Conservation (phyloP, 2,329 filamentous ascomycete species). For the Kalmusia sp. region DNA sequence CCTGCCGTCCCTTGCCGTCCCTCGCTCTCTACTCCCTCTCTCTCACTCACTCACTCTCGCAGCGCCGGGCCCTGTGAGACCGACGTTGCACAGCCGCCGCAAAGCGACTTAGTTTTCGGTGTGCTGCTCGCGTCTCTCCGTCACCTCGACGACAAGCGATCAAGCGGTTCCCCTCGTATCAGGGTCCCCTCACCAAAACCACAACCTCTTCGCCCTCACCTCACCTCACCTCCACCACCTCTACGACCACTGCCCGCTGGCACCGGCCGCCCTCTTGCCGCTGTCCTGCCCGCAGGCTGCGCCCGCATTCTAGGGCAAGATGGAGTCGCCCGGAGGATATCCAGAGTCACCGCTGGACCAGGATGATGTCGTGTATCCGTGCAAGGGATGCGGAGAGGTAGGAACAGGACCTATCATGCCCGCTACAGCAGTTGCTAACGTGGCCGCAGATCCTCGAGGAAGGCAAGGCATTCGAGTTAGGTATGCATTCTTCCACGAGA, state of each 20-base stretch:
- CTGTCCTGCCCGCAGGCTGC: constrained; percentile 11
- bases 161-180: not conserved
- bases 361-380: constrained; percentile 65
- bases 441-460: constrained; percentile 86
- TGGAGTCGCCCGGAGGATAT: constrained; percentile 63
- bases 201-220: not conserved
- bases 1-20: not conserved
- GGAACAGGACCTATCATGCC: constrained; percentile 14
- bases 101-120: not conserved
- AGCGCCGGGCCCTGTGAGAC: not conserved
- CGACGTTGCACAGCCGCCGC: not conserved
- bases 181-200: not conserved
- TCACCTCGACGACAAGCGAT: not conserved
- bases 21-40: not conserved
- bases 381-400: constrained; percentile 65
- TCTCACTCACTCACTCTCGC: no score
- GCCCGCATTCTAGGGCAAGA: constrained; percentile 29
- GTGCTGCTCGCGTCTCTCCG: not conserved
- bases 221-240: no score
- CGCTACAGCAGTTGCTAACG: constrained; percentile 13
- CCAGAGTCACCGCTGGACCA: constrained; percentile 58
- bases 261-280: not conserved
- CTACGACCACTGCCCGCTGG: not conserved
- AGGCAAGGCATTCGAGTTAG: constrained; percentile 96
- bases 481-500: constrained; percentile 60